These are phyloP conservation scores for Puccinia polysora DNA, from an alignment of 1,284 basidiomycete species.

Conservation along the genomic window DNA sequence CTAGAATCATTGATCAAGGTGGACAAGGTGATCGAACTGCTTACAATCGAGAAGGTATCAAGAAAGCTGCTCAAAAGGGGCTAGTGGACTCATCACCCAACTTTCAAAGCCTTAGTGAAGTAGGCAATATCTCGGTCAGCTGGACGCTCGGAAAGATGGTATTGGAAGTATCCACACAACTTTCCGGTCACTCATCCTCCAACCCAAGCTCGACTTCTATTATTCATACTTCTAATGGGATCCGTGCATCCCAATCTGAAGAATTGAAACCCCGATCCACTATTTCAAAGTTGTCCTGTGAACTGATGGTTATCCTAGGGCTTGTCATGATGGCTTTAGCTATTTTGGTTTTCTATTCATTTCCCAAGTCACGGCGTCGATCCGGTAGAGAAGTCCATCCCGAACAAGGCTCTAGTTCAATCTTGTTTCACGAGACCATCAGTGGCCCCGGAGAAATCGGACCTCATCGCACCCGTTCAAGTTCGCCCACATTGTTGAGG, in stretches of 20 bases:
- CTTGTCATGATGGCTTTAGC: background rate
- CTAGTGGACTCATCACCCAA: conserved; percentile 56
- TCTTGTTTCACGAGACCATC: too few relatives aligned
- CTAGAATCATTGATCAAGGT: too few relatives aligned
- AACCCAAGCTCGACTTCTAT: background rate
- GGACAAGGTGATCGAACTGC: conserved; percentile 56
- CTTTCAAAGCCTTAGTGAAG: conserved; percentile 86
- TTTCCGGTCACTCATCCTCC: background rate
- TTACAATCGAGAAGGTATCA: conserved; percentile 57
- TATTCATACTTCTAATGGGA: too few relatives aligned
- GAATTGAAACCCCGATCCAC: background rate
- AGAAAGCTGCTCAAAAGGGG: conserved; percentile 66
- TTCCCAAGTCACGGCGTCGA: background rate
- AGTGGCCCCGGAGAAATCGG: too few relatives aligned
- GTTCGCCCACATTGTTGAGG: too few relatives aligned
- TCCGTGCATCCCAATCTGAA: background rate
- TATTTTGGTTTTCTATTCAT: background rate
- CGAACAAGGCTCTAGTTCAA: too few relatives aligned
- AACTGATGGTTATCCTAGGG: background rate
- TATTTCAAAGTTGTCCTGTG: background rate
- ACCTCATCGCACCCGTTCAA: too few relatives aligned
- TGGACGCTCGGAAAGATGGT: conserved; percentile 99
- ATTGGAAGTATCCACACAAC: conserved; percentile 67
- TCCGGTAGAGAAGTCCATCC: too few relatives aligned
- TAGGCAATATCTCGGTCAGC: conserved; percentile 84